These are phyloP conservation scores for Starmerella riodocensis DNA, from an alignment of 805 yeast species.

Conservation along the genomic window DNA sequence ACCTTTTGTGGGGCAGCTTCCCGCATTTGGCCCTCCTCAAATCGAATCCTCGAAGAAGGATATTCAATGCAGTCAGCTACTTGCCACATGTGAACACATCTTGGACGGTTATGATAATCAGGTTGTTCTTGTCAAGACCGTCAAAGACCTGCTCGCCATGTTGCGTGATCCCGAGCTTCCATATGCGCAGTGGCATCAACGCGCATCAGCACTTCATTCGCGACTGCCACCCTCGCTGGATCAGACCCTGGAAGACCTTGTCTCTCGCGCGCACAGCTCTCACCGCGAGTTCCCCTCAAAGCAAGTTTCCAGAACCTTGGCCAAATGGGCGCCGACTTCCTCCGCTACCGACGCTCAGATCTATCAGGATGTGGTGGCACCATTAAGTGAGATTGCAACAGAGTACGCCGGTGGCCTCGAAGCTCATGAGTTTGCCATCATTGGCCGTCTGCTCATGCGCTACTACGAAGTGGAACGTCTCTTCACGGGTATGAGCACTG, in stretches of 20 bases:
- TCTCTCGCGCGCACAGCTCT: conserved; percentile 53
- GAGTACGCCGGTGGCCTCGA: conserved; percentile 62
- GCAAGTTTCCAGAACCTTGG: conserved; percentile 59
- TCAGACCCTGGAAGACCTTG: conserved; percentile 44
- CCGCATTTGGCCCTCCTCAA: conserved; percentile 72
- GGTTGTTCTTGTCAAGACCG: conserved; percentile 76
- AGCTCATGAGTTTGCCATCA: conserved; percentile 70
- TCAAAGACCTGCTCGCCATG: conserved; percentile 56
- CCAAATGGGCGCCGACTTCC: conserved; percentile 42
- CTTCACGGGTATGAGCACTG: conserved; percentile 44
- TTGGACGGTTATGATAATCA: conserved; percentile 90
- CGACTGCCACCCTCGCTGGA: conserved; percentile 75
- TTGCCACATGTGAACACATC: conserved; percentile 58
- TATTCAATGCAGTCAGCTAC: conserved; percentile 50
- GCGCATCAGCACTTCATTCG: conserved; percentile 80
- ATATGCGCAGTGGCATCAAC: conserved; percentile 78
- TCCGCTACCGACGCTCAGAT: conserved; percentile 34
- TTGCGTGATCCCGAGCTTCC: conserved; percentile 76
- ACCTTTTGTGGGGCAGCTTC: conserved; percentile 89
- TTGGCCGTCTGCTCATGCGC: conserved; percentile 54
- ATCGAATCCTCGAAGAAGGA: conserved; percentile 74
- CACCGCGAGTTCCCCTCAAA: conserved; percentile 87
- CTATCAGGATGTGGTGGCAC: conserved; percentile 50
- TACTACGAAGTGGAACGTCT: conserved; percentile 67
- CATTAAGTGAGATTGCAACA: conserved; percentile 56